phyloP scores from a whole-genome alignment of 768 basidiomycete species.

The Saitozyma podzolica region DNA sequence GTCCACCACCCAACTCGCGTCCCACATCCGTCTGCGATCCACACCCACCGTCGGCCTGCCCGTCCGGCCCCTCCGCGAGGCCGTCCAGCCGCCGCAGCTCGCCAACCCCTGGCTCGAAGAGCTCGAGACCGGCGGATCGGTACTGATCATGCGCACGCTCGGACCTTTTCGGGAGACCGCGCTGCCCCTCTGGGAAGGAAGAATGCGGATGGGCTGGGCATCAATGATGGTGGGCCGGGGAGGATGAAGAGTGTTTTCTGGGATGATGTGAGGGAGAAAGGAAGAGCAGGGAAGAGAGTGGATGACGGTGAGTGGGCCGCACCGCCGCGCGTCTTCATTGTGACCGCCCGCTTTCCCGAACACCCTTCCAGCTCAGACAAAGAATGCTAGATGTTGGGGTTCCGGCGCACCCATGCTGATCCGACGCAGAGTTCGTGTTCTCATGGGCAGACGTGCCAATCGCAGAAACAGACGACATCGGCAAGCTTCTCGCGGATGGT shows the following conservation, averaged over 20 bases:
- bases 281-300: conserved; percentile 34
- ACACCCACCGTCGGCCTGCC: conserved; percentile 8
- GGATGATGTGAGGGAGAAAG: conserved; percentile 40
- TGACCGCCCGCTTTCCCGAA: background rate
- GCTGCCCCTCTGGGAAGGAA: conserved; percentile 30
- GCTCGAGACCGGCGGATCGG: conserved; percentile 30
- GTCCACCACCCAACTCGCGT: conserved; percentile 22
- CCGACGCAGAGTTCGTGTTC: conserved; percentile 12
- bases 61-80: conserved; percentile 13
- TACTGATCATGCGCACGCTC: conserved; percentile 32
- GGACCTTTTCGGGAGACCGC: conserved; percentile 34
- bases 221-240: conserved; percentile 20
- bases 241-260: conserved; percentile 39
- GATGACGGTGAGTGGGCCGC: conserved; percentile 34
- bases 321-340: too few species aligned
- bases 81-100: conserved; percentile 8
- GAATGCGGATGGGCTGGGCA: conserved; percentile 32
- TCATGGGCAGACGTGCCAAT: conserved; percentile 22
- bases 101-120: conserved; percentile 17
- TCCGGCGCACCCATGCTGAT: background rate
- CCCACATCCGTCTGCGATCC: conserved; percentile 32
- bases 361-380: background rate
- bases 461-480: conserved; percentile 26
- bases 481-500: conserved; percentile 19
- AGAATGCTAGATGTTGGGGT: background rate